Evolutionary conservation across 2,329 filamentous ascomycete species (phyloP).

Genomic region (Metarhizium album): DNA sequence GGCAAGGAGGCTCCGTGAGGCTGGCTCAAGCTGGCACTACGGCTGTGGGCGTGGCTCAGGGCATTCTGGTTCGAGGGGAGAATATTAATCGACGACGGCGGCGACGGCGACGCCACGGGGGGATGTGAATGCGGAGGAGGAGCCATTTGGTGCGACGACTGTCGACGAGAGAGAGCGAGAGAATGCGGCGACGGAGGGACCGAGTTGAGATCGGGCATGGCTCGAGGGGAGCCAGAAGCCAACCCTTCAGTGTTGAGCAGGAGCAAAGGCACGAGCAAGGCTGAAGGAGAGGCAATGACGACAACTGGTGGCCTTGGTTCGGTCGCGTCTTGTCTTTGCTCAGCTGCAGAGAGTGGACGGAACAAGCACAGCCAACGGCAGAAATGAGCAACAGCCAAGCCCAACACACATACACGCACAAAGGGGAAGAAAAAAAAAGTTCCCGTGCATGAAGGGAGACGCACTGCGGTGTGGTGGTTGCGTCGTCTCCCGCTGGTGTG

Average conservation of each 20-base stretch:
- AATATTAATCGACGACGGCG: constrained; percentile 40
- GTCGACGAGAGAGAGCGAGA: constrained; percentile 28
- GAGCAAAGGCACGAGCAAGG: not conserved
- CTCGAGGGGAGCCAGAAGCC: constrained; percentile 1
- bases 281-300: not conserved
- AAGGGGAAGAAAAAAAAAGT: not conserved
- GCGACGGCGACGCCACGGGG: not conserved
- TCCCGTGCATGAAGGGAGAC: not conserved
- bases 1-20: constrained; percentile 22
- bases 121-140: constrained; percentile 25
- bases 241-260: constrained; percentile 3
- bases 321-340: not conserved
- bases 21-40: constrained; percentile 7
- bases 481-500: constrained; percentile 1
- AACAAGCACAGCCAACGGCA: too few relatives aligned
- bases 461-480: constrained; percentile 8
- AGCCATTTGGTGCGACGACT: constrained; percentile 33
- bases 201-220: constrained; percentile 46
- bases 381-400: not conserved
- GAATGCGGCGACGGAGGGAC: constrained; percentile 40
- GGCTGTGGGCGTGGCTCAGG: constrained; percentile 24
- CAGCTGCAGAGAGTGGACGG: not conserved
- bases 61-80: constrained; percentile 45
- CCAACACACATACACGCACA: not conserved
- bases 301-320: not conserved